These are phyloP conservation scores for Cystofilobasidium bisporidii DNA, from an alignment of 768 basidiomycete species.

Conservation along the genomic window DNA sequence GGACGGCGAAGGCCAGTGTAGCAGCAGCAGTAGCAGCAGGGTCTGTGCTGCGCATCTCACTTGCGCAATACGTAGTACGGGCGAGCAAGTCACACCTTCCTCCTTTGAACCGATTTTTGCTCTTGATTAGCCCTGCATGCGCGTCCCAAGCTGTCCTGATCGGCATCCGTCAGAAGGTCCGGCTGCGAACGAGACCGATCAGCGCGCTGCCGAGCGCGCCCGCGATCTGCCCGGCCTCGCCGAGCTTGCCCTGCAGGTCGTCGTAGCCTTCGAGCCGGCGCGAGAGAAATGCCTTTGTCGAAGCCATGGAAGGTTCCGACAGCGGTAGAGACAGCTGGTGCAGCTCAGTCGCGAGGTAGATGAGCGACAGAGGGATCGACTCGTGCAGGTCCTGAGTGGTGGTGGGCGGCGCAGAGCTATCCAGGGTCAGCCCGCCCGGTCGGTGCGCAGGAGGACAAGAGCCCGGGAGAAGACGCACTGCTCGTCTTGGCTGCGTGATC, in stretches of 20 bases:
- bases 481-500: conserved; percentile 5
- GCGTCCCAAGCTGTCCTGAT: no score
- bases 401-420: no score
- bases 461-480: neutral
- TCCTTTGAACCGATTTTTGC: no score
- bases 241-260: neutral
- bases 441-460: neutral
- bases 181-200: neutral
- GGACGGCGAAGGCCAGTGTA: no score
- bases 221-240: neutral
- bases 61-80: no score
- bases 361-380: conserved; percentile 17
- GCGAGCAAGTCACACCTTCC: no score
- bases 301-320: conserved; percentile 3
- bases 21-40: no score
- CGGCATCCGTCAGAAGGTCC: neutral
- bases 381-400: conserved; percentile 15
- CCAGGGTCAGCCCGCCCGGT: neutral
- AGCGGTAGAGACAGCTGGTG: conserved; percentile 24
- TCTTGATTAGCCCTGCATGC: no score
- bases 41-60: no score
- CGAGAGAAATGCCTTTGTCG: conserved; percentile 9
- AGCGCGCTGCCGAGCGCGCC: neutral
- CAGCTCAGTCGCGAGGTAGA: conserved; percentile 22
- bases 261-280: conserved; percentile 17